Evolutionary conservation across 345 rosid species (phyloP), one percentile per base, ranked within the genome.

Genomic region (Brassica nigra): DNA sequence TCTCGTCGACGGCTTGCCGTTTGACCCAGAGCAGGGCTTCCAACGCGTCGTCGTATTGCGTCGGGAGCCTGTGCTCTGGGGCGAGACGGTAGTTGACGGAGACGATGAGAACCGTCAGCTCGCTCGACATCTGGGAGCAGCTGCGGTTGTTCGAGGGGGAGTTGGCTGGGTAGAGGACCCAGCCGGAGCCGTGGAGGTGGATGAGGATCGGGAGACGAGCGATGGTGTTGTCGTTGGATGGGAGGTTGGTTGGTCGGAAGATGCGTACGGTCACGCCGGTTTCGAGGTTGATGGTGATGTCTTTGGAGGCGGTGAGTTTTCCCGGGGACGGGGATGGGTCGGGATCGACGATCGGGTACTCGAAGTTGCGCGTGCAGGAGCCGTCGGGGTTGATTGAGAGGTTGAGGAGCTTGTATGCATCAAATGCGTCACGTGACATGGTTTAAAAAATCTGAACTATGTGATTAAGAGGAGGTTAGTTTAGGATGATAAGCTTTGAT

Each of bases 201-300:
- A 85, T 0, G 42, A 82, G 54, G 29, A 85, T 62, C 1, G 87
- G 87, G 8, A 82, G 85, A 20, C 86, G 84, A 59, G 84, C 83
- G 1, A 80, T 76, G n/a, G 78, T 30, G 67, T 73, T 77, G 15
- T 84, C 81, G 69, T 73, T 79, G 4, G 82, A 70, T 0, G 81
- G 80, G 16, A 79, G 71, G 16, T 80, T 77, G 6, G 78, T 82
- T 55, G 89, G 86, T 36, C 80, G 80, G 80, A 33, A 86, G 2
- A 84, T 73, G 2, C 89, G 80, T 8, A 85, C 58, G 12, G 64
- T 0, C 3, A 80, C 47, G 8, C 83, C 77, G 27, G 81, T 78
- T 34, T 73, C 76, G 0, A 37, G 65, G 77, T 81, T 78, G 6
- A 86, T 28, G 10, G 69, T 86, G 57, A 71, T 8, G 73, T 84